These are phyloP conservation scores for Cryptococcus floricola DNA, from an alignment of 1,284 basidiomycete species.

Conservation along the genomic window DNA sequence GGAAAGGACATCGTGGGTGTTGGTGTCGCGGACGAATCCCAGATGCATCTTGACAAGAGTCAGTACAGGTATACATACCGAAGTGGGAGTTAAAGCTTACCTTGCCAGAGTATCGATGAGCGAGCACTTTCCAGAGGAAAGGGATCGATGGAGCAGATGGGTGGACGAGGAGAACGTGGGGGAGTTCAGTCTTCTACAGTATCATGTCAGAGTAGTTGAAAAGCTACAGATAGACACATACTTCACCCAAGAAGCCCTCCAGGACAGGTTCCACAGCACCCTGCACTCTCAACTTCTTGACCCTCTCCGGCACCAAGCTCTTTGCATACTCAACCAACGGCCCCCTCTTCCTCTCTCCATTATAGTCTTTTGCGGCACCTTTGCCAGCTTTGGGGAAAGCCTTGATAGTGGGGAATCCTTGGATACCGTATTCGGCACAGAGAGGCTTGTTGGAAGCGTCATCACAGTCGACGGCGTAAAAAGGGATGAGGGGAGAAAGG, in stretches of 20 bases:
- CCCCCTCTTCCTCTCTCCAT: constrained; percentile 68
- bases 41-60: constrained; percentile 54
- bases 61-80: constrained; percentile 1
- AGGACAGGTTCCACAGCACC: constrained; percentile 46
- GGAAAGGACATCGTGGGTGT: constrained; percentile 53
- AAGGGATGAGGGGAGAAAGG: constrained; percentile 75
- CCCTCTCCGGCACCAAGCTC: constrained; percentile 63
- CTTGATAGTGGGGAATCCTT: constrained; percentile 93
- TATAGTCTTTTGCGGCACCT: constrained; percentile 64
- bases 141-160: constrained; percentile 69
- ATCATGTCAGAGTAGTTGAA: constrained; percentile 25
- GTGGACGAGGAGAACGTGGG: constrained; percentile 69
- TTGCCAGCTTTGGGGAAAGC: constrained; percentile 71
- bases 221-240: constrained; percentile 13
- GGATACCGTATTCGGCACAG: constrained; percentile 77
- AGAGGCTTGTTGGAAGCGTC: constrained; percentile 72
- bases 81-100: constrained; percentile 13
- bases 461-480: constrained; percentile 90
- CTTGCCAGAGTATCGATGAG: constrained; percentile 65
- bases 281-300: constrained; percentile 60
- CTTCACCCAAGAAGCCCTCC: constrained; percentile 34
- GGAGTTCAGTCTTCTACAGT: constrained; percentile 57
- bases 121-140: constrained; percentile 77
- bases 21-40: constrained; percentile 61
- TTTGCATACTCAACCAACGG: constrained; percentile 74